Conservation (phyloP, 257 asterid genomes). For the Vinca minor region DNA sequence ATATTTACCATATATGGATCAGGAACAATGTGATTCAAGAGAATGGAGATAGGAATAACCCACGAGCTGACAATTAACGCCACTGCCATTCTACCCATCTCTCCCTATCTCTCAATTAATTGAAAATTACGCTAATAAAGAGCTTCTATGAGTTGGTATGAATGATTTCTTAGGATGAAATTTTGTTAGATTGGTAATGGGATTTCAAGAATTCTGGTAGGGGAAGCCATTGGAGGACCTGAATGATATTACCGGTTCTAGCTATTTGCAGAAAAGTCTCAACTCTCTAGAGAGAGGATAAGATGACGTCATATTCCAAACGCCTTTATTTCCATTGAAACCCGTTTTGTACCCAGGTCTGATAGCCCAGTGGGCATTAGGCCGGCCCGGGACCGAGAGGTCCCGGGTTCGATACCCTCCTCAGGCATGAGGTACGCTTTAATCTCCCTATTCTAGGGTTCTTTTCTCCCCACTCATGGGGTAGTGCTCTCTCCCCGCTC, state of each 20-base stretch:
- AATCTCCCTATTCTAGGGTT: too few relatives aligned
- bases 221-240: background rate
- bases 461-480: too few relatives aligned
- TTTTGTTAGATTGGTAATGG: background rate
- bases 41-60: slow-evolving; percentile 50
- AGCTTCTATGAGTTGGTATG: background rate
- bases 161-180: background rate
- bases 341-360: too few relatives aligned
- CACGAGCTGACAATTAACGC: slow-evolving; percentile 44
- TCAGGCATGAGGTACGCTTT: too few relatives aligned
- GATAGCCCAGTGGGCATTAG: too few relatives aligned
- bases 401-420: too few relatives aligned
- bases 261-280: background rate
- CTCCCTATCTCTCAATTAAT: background rate
- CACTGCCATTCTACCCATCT: slow-evolving; percentile 65
- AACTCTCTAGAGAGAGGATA: too few relatives aligned
- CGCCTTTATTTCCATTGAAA: too few relatives aligned
- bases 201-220: background rate
- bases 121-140: background rate
- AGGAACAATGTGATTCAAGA: slow-evolving; percentile 71
- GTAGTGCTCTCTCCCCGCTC: too few relatives aligned
- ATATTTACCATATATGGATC: slow-evolving; percentile 77
- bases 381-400: too few relatives aligned
- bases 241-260: background rate
- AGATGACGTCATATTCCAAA: too few relatives aligned